Conservation (phyloP, 2,329 filamentous ascomycete species). For the Dothideomycetes sp. region DNA sequence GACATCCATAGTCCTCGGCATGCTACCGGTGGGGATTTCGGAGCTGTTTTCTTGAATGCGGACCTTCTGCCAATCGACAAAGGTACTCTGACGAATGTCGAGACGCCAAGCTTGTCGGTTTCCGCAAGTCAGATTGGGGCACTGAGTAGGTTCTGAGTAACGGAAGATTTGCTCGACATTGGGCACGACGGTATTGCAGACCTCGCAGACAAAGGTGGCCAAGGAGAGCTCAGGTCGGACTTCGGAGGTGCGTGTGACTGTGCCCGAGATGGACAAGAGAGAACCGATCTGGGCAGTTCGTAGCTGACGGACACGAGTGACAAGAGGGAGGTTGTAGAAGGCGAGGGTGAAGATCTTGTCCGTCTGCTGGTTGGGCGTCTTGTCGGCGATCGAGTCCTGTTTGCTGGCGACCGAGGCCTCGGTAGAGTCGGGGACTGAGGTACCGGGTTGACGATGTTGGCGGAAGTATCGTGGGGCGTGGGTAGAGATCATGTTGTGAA, state of each 20-base stretch:
- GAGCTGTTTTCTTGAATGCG: constrained; percentile 97
- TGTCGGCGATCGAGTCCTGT: constrained; percentile 50
- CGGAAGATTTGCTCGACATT: constrained; percentile 97
- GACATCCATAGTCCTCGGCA: constrained; percentile 96
- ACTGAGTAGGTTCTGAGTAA: constrained; percentile 94
- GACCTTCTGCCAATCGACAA: constrained; percentile 98
- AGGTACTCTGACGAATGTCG: constrained; percentile 95
- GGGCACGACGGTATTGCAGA: constrained; percentile 71
- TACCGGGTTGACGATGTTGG: constrained; percentile 76
- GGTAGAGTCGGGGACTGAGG: constrained; percentile 61
- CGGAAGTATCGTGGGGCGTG: constrained; percentile 91
- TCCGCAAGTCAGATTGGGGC: constrained; percentile 75
- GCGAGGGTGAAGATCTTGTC: constrained; percentile 92
- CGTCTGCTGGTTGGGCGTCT: constrained; percentile 86
- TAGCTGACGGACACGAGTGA: constrained; percentile 75
- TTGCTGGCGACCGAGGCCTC: constrained; percentile 53
- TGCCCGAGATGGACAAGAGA: constrained; percentile 90
- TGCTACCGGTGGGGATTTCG: constrained; percentile 95
- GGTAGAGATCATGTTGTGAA: constrained; percentile 90
- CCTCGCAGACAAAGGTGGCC: constrained; percentile 86
- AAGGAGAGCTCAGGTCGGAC: constrained; percentile 87
- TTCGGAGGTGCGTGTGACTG: constrained; percentile 92
- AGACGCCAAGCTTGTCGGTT: constrained; percentile 91
- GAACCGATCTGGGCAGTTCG: constrained; percentile 86
- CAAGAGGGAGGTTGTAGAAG: constrained; percentile 85